Evolutionary conservation across 2,329 filamentous ascomycete genomes (phyloP).

Genomic region (Beauveria sp.): DNA sequence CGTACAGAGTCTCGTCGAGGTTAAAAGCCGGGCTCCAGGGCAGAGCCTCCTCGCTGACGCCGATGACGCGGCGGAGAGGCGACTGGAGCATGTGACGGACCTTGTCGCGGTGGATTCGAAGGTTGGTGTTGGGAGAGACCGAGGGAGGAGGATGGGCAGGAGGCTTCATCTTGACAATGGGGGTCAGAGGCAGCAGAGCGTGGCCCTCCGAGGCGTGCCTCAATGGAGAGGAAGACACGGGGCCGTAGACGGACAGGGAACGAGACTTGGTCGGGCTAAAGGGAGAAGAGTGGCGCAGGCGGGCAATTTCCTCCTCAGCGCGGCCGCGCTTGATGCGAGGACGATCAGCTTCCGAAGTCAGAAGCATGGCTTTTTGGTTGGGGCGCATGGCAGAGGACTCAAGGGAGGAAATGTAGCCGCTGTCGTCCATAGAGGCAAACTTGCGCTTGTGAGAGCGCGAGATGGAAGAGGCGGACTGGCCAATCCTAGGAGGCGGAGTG

Average conservation of each 20-base stretch:
- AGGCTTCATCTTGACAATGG: slow-evolving; percentile 71
- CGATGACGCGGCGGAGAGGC: slow-evolving; percentile 47
- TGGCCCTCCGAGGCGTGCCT: slow-evolving; percentile 49
- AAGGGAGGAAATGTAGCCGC: slow-evolving; percentile 92
- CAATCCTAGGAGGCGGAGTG: slow-evolving; percentile 66
- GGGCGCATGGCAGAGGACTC: slow-evolving; percentile 82
- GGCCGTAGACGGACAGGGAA: slow-evolving; percentile 42
- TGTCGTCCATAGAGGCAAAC: slow-evolving; percentile 75
- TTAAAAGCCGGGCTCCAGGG: slow-evolving; percentile 64
- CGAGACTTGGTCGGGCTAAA: slow-evolving; percentile 77
- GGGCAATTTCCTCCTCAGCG: slow-evolving; percentile 87
- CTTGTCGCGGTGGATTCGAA: slow-evolving; percentile 77
- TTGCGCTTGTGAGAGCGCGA: slow-evolving; percentile 67
- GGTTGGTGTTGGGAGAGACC: slow-evolving; percentile 85
- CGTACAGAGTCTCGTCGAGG: slow-evolving; percentile 49
- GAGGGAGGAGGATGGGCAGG: slow-evolving; percentile 54
- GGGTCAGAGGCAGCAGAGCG: slow-evolving; percentile 71
- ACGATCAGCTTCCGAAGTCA: slow-evolving; percentile 75
- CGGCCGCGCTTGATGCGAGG: slow-evolving; percentile 78
- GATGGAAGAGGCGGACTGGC: slow-evolving; percentile 55
- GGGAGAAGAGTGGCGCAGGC: slow-evolving; percentile 80
- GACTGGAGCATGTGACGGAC: slow-evolving; percentile 81
- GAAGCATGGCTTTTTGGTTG: slow-evolving; percentile 51
- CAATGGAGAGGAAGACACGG: slow-evolving; percentile 61
- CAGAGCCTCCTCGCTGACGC: slow-evolving; percentile 34